These are phyloP conservation scores for Salix purpurea DNA, from an alignment of 345 rosid genomes.

Conservation along the genomic window DNA sequence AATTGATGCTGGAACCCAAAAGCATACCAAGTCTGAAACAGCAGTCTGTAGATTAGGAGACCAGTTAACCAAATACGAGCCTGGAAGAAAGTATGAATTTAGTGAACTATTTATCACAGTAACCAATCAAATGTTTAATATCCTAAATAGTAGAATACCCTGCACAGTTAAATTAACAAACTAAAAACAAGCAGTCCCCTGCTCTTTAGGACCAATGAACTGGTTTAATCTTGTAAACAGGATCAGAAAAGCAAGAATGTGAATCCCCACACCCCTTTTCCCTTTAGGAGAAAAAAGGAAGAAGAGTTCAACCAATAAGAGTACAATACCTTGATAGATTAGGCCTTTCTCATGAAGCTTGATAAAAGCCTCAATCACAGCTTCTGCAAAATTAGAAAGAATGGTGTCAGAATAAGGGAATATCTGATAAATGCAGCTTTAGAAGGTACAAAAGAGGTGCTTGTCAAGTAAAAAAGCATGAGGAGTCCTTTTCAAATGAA, in stretches of 20 bases:
- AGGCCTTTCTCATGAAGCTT: slow-evolving; percentile 92
- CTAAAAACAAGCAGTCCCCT: neutral
- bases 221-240: neutral
- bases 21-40: slow-evolving; percentile 88
- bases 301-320: neutral
- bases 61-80: slow-evolving; percentile 99
- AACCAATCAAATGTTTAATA: neutral
- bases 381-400: slow-evolving; percentile 46
- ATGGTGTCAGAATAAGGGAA: slow-evolving; percentile 25
- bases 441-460: neutral
- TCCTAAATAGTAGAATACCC: neutral
- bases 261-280: neutral
- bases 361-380: slow-evolving; percentile 87
- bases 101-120: slow-evolving; percentile 11
- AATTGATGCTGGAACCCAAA: slow-evolving; percentile 18
- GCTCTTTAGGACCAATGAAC: neutral
- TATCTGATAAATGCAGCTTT: neutral
- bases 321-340: slow-evolving; percentile 71
- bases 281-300: neutral
- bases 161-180: neutral
- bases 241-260: neutral
- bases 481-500: neutral
- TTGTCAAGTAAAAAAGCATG: neutral
- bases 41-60: slow-evolving; percentile 98
- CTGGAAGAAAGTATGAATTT: slow-evolving; percentile 38